Conservation (phyloP, 306 rosid species). For the Medicago ruthenica region DNA sequence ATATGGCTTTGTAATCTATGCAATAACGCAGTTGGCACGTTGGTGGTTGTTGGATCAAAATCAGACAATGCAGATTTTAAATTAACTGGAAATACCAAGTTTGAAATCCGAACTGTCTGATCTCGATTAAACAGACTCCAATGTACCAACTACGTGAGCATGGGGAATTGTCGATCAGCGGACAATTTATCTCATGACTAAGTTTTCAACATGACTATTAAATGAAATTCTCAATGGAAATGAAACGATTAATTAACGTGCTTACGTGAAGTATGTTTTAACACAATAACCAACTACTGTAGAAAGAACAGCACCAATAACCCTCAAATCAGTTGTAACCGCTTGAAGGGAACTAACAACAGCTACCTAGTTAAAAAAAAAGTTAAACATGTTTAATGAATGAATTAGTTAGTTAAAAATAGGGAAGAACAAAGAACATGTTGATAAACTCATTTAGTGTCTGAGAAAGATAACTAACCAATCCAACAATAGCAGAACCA, state of each 20-base stretch:
- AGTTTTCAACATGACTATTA: slow-evolving; percentile 14
- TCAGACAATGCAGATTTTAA: too few relatives aligned
- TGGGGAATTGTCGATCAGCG: too few relatives aligned
- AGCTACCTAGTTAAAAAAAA: slow-evolving; percentile 66
- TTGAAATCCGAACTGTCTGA: too few relatives aligned
- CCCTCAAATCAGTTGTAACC: slow-evolving; percentile 67
- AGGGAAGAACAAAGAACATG: not conserved
- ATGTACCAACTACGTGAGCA: too few relatives aligned
- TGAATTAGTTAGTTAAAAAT: not conserved
- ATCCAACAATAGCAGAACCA: slow-evolving; percentile 82
- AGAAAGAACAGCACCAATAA: slow-evolving; percentile 74
- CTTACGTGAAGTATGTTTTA: slow-evolving; percentile 92
- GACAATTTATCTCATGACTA: too few relatives aligned
- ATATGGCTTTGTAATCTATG: too few relatives aligned
- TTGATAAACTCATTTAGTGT: not conserved
- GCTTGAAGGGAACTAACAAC: slow-evolving; percentile 70
- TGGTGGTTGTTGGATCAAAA: too few relatives aligned
- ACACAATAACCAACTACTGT: slow-evolving; percentile 81
- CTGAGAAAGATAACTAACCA: slow-evolving; percentile 60
- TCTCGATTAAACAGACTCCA: too few relatives aligned
- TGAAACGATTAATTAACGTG: slow-evolving; percentile 14
- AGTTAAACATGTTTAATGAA: slow-evolving; percentile 24
- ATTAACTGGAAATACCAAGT: too few relatives aligned
- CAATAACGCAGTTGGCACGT: too few relatives aligned
- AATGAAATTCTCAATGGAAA: slow-evolving; percentile 5